These are phyloP conservation scores for Malassezia nana DNA, from an alignment of 1,284 basidiomycete species.

Conservation along the genomic window DNA sequence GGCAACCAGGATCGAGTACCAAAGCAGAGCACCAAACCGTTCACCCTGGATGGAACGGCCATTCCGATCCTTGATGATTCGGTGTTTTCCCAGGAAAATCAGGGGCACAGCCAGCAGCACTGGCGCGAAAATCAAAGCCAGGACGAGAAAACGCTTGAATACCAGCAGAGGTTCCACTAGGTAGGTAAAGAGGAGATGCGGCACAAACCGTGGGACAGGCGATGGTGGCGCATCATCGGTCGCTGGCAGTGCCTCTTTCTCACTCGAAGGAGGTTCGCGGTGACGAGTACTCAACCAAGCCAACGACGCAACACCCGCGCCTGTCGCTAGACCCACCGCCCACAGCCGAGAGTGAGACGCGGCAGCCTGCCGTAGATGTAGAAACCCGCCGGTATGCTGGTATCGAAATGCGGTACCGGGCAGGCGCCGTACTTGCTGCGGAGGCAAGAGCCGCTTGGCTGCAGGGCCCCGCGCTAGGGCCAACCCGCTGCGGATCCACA, in stretches of 20 bases:
- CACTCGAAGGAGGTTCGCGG: background rate
- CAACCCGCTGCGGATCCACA: background rate
- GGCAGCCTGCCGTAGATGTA: background rate
- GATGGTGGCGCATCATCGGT: background rate
- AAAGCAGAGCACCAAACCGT: conserved; percentile 57
- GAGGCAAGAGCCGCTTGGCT: background rate
- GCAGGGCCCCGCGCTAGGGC: background rate
- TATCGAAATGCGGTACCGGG: background rate
- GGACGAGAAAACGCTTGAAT: conserved; percentile 68
- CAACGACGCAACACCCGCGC: conserved; percentile 1
- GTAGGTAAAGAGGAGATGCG: conserved; percentile 26
- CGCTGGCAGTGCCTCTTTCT: background rate
- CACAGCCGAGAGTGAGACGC: background rate
- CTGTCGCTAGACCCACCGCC: background rate
- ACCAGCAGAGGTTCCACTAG: conserved; percentile 82
- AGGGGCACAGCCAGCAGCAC: conserved; percentile 76
- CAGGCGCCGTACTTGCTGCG: background rate
- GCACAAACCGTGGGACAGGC: background rate
- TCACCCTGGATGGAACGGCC: conserved; percentile 28
- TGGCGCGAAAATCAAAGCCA: conserved; percentile 74
- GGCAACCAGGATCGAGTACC: conserved; percentile 78
- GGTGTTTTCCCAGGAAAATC: conserved; percentile 59
- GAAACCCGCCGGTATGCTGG: background rate
- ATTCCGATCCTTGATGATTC: background rate
- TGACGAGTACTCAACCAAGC: background rate